Base-by-base conservation (phyloP, 371 early-diverging fungal genomes). In the Mortierella sp. region DNA sequence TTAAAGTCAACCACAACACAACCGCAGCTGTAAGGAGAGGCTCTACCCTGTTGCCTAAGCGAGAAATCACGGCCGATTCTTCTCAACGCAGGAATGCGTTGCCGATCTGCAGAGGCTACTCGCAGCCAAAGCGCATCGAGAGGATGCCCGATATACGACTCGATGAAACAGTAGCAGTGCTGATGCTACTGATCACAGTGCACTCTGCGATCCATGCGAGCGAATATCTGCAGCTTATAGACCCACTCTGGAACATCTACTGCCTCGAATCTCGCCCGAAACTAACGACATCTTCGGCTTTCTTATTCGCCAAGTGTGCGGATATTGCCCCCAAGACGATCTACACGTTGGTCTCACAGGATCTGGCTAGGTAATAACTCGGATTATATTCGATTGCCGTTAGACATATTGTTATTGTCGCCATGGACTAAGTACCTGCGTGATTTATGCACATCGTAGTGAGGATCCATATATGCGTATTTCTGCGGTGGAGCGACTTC, bases 261-360 rank as follows among this genome's bases (percentile, higher is more conserved):
- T 79, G 85, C 50, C 53, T 84, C 79, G 68, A 86, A 81, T 63
- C 75, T 66, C 50, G 70, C 4, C 65, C 78, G 15, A 73, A 83
- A 7, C 79, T 83, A 1, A 86, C 86, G 43, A 62, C 83, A 17
- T 79, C 86, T 6, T 87, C 87, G 3, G 84, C 83, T 2, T 89
- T 89, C 60, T 51, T 89, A 19, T 76, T 89, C 43, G 83, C 87
- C 75, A 85, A 88, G 48, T 88, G 90, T 51, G 87, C 86, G 30
- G 88, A 88, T 50, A 82, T 87, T 37, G 80, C 84, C 6, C 88
- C 87, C 3, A 82, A 85, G 31, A 43, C 67, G n/a, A 79, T 82
- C 27, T 60, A 60, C 47, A 46, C 19, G 26, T 14, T 64, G n/a
- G 61, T 75, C 17, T 56, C 56, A 19, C 64, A 56, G 14, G 75